Evolutionary conservation across 2,329 filamentous ascomycete genomes (phyloP).

Genomic region (Botrytis galanthina): DNA sequence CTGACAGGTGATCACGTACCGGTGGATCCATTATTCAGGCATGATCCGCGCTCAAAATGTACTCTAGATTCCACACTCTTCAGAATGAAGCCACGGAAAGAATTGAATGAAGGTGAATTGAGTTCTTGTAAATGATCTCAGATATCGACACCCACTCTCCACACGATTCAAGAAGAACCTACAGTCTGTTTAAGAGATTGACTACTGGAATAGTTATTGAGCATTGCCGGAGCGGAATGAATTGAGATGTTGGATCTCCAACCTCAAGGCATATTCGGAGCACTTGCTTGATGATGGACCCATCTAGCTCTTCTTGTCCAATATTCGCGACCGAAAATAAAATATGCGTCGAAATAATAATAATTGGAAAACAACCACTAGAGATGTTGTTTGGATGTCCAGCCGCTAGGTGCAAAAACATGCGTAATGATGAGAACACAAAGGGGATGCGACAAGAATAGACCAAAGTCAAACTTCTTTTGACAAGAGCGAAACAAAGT

Average conservation of each 20-base stretch:
- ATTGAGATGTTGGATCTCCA: background rate
- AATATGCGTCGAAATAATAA: background rate
- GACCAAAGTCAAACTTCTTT: background rate
- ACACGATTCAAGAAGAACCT: background rate
- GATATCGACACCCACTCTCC: background rate
- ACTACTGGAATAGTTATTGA: background rate
- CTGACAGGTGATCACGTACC: background rate
- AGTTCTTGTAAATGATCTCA: background rate
- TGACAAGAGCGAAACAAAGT: background rate
- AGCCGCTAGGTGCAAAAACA: background rate
- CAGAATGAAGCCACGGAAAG: background rate
- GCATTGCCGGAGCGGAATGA: background rate
- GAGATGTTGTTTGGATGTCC: background rate
- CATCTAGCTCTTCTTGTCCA: background rate
- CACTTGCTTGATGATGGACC: background rate
- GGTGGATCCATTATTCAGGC: background rate
- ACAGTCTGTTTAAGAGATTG: background rate
- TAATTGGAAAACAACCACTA: background rate
- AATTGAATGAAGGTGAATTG: background rate
- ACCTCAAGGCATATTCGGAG: background rate
- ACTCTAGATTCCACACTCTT: background rate
- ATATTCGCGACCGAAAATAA: background rate
- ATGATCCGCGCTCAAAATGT: background rate
- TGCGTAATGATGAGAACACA: background rate
- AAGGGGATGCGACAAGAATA: background rate